Evolutionary conservation across 345 rosid species (phyloP).

Genomic region (Clarkia xantiana): DNA sequence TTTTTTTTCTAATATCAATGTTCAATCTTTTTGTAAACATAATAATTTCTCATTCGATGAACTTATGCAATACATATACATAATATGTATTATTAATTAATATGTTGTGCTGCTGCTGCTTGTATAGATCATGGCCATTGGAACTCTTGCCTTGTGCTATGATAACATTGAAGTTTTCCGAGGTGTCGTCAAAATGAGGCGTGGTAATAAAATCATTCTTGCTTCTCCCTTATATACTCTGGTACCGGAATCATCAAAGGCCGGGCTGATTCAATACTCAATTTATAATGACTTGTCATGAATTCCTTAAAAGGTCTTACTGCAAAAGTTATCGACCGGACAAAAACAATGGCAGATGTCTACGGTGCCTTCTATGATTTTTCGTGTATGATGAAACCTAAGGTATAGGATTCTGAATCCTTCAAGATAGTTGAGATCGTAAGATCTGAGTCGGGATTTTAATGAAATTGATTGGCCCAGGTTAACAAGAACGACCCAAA

Average conservation of each 20-base stretch:
- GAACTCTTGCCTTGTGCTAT: constrained; percentile 85
- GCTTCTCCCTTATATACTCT: not conserved
- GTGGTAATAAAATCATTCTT: constrained; percentile 34
- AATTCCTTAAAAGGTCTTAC: constrained; percentile 46
- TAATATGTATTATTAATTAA: not conserved
- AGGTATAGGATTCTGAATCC: constrained; percentile 42
- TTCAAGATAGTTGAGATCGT: too few species aligned
- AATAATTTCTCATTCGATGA: too few species aligned
- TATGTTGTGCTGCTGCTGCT: constrained; percentile 13
- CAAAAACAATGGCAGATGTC: constrained; percentile 77
- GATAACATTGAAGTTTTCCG: constrained; percentile 83
- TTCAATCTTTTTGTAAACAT: not conserved
- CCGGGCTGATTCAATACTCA: too few species aligned
- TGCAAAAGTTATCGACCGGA: constrained; percentile 69
- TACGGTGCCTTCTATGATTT: constrained; percentile 80
- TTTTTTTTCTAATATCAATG: not conserved
- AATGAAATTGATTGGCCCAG: constrained; percentile 17
- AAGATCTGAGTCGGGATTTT: not conserved
- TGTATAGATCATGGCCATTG: constrained; percentile 83
- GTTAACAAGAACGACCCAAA: constrained; percentile 62
- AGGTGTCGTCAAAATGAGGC: constrained; percentile 93
- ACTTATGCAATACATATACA: too few species aligned
- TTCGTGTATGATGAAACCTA: constrained; percentile 52
- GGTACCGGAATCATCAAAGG: too few species aligned
- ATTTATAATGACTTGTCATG: too few species aligned